A percentile compares a stretch with the other conserved stretches of the same genome.
These are phyloP conservation scores for Candida coquimbonensis DNA, from an alignment of 805 yeast genomes.

Conservation along the genomic window DNA sequence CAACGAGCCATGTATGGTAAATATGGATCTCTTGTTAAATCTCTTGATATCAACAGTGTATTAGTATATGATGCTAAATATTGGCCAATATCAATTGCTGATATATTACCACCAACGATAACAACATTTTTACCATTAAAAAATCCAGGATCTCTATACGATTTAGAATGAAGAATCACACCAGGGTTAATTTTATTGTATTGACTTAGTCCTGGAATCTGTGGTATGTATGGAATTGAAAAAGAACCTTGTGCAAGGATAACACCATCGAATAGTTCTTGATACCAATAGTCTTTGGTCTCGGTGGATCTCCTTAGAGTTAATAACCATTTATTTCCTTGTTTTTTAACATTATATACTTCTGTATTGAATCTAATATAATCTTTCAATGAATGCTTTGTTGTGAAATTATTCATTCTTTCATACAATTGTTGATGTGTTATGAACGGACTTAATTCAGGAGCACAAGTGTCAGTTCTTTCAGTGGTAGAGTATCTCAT, in stretches of 20 bases:
- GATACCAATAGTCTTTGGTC: constrained; percentile 33
- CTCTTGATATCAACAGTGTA: constrained; percentile 57
- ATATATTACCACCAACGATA: constrained; percentile 38
- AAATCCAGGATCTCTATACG: constrained; percentile 35
- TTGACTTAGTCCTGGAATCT: constrained; percentile 38
- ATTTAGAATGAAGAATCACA: constrained; percentile 44
- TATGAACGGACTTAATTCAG: constrained; percentile 30
- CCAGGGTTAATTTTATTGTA: constrained; percentile 36
- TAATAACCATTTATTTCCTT: constrained; percentile 31
- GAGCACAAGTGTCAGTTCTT: constrained; percentile 15
- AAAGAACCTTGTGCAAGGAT: constrained; percentile 55
- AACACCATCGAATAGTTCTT: constrained; percentile 46
- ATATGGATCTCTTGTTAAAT: constrained; percentile 56
- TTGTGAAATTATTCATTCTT: constrained; percentile 25
- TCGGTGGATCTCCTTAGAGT: constrained; percentile 20
- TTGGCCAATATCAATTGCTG: constrained; percentile 39
- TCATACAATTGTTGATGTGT: constrained; percentile 28
- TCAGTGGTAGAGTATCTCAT: constrained; percentile 26
- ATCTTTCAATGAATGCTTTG: constrained; percentile 22
- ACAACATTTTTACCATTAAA: constrained; percentile 35
- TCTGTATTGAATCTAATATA: constrained; percentile 33
- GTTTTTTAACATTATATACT: constrained; percentile 32
- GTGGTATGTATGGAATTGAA: constrained; percentile 49
- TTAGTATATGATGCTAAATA: constrained; percentile 31
- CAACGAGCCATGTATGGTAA: constrained; percentile 31